Evolutionary conservation across 371 early-diverging fungal genomes (phyloP), one percentile per base, ranked within the genome.

Genomic region (Apophysomyces sp.): DNA sequence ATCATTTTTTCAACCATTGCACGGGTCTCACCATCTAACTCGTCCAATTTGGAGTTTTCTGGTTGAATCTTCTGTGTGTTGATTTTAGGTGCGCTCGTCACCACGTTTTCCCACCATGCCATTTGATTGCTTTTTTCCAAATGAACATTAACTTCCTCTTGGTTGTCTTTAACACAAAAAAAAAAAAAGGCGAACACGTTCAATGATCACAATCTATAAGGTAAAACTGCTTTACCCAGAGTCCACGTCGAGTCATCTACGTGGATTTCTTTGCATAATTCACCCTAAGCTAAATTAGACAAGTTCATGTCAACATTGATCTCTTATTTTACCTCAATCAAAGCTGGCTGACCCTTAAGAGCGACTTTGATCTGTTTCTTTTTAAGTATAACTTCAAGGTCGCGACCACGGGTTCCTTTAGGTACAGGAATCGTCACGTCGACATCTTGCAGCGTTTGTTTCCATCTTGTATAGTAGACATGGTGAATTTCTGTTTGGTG

Each of bases 51-150:
- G 0, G 93, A 93, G 74, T 95, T 96, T 66, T 95, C 95, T 5
- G 97, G 97, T 61, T 89, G 84, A 60, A 95, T 92, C 70, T 90
- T 92, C 61, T 91, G 85, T n/a, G 94, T 94, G 61, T 96, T 93
- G 58, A 96, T 91, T 30, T 85, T 86, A 39, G 94, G 92, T 62
- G 92, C 91, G 28, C 86, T 85, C 15, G 86, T 83, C 4, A 94
- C 84, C 21, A 95, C 94, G 72, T 89, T 84, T 68, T 91, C 87
- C 97, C 97, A 96, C 97, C 97, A 96, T 64, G 94, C 89, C 80
- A 84, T 83, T 32, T 84, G 73, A 67, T 93, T 94, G 29, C 80
- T 64, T 72, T 96, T 96, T 73, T 96, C 96, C 55, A 96, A 69
- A 57, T 94, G 92, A 29, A 96, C 82, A 12, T 76, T 61, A 8